Evolutionary conservation across 345 rosid species (phyloP).

Genomic region (Salix exigua): DNA sequence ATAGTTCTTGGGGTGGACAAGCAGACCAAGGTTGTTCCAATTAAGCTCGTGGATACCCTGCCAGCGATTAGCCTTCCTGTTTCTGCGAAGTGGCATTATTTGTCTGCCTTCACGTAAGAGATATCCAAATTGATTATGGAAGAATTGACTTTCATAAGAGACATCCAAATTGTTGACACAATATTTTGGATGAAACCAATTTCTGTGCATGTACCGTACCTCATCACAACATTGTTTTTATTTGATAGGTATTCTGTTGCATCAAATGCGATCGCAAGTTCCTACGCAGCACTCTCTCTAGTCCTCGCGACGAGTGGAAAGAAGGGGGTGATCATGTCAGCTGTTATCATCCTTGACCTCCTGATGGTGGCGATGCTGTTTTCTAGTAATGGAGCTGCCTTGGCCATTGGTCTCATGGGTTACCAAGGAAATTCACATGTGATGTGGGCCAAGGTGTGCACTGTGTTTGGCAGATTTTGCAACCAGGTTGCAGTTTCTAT

Average conservation of each 20-base stretch:
- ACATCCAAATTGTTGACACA: too few species aligned
- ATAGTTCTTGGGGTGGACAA: conserved; percentile 45
- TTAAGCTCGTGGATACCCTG: conserved; percentile 35
- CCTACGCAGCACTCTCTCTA: conserved; percentile 48
- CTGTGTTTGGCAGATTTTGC: conserved; percentile 54
- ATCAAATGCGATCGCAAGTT: conserved; percentile 52
- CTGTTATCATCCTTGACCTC: conserved; percentile 38
- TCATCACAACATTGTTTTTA: background rate
- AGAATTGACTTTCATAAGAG: too few species aligned
- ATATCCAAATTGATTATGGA: background rate
- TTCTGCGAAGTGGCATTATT: conserved; percentile 49
- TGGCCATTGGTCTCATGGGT: conserved; percentile 55
- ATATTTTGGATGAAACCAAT: too few species aligned
- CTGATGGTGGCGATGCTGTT: conserved; percentile 51
- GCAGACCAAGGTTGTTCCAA: conserved; percentile 42
- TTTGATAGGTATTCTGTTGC: conserved; percentile 47
- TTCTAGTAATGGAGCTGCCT: conserved; percentile 54
- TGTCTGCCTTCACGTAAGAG: conserved; percentile 66
- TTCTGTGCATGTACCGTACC: too few species aligned
- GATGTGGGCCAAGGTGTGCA: conserved; percentile 58
- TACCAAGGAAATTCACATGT: conserved; percentile 58
- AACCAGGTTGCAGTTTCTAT: conserved; percentile 36
- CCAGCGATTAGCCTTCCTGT: conserved; percentile 53
- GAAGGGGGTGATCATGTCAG: conserved; percentile 18
- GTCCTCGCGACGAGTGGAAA: conserved; percentile 29